Evolutionary conservation across 768 basidiomycete species (phyloP), one percentile per base, ranked within the genome.

Genomic region (Paxillus ammoniavirescens): DNA sequence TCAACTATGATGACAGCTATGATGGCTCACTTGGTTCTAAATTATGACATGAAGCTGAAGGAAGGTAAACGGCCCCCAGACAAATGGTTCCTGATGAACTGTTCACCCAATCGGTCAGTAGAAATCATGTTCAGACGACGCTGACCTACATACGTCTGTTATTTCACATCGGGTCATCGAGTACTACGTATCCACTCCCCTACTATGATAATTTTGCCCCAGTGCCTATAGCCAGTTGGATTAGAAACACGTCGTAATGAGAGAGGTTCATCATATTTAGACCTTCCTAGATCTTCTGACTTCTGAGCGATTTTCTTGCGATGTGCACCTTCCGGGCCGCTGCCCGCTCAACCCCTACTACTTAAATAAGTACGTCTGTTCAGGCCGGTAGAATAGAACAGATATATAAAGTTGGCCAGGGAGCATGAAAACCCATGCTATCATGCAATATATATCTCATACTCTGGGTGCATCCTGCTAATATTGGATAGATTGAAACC

Each of bases 41-140:
- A 69, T 53, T 77, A 76, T 61, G 76, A 77, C 53, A 62, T 77
- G 35, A 66, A 66, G 44, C 53, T 73, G 33, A 67, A 72, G 42
- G 69, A 69, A 30, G 71, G 71, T 42, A 62, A 65, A 33, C 64
- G 70, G 17, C 75, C 76, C 8, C 60, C 64, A 28, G 71, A 72
- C 46, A 46, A 65, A 45, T 72, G 71, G 71, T 65, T 69, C 41
- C 54, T 50, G 57, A 67, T 71, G 67, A 69, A 69, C 42, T 69
- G 69, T 47, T 58, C 60, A 21, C 78, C 78, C 9, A 69, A 75
- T 55, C 64, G 55, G 40, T 58, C 55, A 21, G 72, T 72, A 35
- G 62, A 70, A 42, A 65, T 77, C 53, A 61, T 74, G 70, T 73
- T 77, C 56, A 69, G 65, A 54, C 68, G 68, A 54, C 67, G 61